phyloP scores from a whole-genome alignment of 2,329 filamentous ascomycete species.

The Colletotrichum gigasporum region DNA sequence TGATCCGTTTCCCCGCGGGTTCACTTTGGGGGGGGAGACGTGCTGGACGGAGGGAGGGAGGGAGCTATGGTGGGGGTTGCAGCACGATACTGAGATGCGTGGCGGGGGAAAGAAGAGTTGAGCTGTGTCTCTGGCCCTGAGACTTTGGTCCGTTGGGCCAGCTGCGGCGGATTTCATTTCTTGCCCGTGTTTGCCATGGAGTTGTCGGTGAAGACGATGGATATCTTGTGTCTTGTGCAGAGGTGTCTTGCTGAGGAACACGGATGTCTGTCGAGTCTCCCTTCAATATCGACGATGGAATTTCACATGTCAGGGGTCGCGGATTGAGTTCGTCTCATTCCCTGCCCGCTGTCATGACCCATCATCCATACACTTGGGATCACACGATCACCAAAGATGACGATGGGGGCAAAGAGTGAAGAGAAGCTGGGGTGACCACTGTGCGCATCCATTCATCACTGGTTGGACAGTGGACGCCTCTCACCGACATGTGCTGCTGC shows the following conservation, averaged over 20 bases:
- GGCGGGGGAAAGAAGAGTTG: no score
- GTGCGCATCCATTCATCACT: background rate
- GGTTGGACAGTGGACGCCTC: background rate
- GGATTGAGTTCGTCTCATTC: slow-evolving; percentile 25
- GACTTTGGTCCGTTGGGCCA: no score
- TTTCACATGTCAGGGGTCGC: background rate
- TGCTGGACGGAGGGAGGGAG: background rate
- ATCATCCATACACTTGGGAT: background rate
- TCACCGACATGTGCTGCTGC: background rate
- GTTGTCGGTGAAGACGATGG: background rate
- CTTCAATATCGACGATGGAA: background rate
- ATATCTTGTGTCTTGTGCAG: no score
- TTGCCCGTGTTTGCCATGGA: no score
- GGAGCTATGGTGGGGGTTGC: no score
- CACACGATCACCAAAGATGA: background rate
- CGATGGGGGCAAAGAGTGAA: background rate
- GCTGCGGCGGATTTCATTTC: no score
- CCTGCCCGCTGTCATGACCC: background rate
- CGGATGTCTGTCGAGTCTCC: background rate
- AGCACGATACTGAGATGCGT: no score
- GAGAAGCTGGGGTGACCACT: no score
- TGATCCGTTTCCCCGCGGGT: background rate
- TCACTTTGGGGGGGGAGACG: no score
- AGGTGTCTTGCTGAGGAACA: no score
- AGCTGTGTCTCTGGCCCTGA: no score